phyloP scores from a whole-genome alignment of 2,329 filamentous ascomycete genomes.

The Pyrenochaeta sp. region DNA sequence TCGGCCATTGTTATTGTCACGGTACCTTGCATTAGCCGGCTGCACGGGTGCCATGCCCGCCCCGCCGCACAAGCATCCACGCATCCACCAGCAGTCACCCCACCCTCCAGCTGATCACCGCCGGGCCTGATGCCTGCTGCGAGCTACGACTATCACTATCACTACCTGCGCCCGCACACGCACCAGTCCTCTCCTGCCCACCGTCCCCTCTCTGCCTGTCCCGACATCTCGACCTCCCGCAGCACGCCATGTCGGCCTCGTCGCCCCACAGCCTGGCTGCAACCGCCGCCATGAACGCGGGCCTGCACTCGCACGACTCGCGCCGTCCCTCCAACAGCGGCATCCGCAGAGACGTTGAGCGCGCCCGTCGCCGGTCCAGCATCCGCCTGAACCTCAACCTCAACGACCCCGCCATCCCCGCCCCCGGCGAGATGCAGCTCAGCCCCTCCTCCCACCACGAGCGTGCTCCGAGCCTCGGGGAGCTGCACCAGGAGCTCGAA shows the following conservation, averaged over 20 bases:
- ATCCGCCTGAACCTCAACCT: conserved; percentile 77
- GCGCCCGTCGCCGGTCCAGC: conserved; percentile 69
- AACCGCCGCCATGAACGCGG: conserved; percentile 78
- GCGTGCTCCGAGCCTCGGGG: conserved; percentile 74
- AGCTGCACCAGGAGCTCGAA: conserved; percentile 80
- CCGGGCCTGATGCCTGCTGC: too few relatives aligned
- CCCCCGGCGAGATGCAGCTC: conserved; percentile 72
- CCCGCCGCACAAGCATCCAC: too few relatives aligned
- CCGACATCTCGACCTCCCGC: conserved; percentile 49
- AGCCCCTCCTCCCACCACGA: conserved; percentile 62
- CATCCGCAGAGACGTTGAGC: conserved; percentile 48
- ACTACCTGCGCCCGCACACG: conserved; percentile 63
- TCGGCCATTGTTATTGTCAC: too few relatives aligned
- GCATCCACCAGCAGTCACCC: too few relatives aligned
- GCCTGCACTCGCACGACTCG: conserved; percentile 71
- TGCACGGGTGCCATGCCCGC: too few relatives aligned
- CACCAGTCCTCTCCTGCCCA: conserved; percentile 49
- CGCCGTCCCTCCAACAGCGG: conserved; percentile 58
- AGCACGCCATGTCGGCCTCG: conserved; percentile 63
- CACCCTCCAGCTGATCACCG: too few relatives aligned
- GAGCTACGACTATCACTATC: too few relatives aligned
- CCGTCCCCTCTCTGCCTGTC: conserved; percentile 38
- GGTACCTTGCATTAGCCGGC: too few relatives aligned
- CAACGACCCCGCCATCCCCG: conserved; percentile 73
- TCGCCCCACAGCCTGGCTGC: conserved; percentile 76